Base-by-base conservation (phyloP, 306 rosid species). In the Pterocarpus santalinus region DNA sequence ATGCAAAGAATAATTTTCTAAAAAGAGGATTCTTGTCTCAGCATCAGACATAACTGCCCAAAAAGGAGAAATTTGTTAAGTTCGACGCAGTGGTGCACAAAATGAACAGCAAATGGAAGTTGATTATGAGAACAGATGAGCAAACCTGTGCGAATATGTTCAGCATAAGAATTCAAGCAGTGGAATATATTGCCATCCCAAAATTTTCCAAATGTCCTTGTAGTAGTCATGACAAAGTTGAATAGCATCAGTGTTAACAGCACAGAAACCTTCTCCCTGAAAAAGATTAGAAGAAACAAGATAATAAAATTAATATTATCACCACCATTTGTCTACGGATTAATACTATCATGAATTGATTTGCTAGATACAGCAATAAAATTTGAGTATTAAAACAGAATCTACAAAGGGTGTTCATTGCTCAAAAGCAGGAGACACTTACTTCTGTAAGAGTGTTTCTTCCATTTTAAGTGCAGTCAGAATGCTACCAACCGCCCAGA, bases 181-280 rank as follows among this genome's bases (percentile, higher is more conserved):
- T 68, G 65, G 62, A 22, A 55, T n/a, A 88, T 75, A 15, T 78
- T 80, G 86, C 88, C 85, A 80, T 87, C 83, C 57, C 69, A 63
- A 80, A 67, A 79, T 66, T 81, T 86, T 62, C 89, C 92, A 81
- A 87, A 89, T 73, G 82, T 84, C 75, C 71, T 70, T 70, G 69
- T 65, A 65, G 89, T 79, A 75, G 81, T 83, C 36, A 55, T 33
- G n/a, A 86, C 58, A 78, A 92, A 86, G 82, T 94, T 92, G 77
- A 89, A 78, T 81, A 92, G 84, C 88, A 94, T 34, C 82, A 90
- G 79, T 64, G 98, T 84, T 55, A 92, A 84, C 70, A 94, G 77
- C 32, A 85, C 87, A 16, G 92, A 89, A 43, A 84, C 82, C 92
- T 82, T 94, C 87, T 94, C 97, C 91, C 98, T 94, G 84, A 49